phyloP scores from a whole-genome alignment of 2,329 filamentous ascomycete genomes.

The Dryadomyces quercus-mongolicae region DNA sequence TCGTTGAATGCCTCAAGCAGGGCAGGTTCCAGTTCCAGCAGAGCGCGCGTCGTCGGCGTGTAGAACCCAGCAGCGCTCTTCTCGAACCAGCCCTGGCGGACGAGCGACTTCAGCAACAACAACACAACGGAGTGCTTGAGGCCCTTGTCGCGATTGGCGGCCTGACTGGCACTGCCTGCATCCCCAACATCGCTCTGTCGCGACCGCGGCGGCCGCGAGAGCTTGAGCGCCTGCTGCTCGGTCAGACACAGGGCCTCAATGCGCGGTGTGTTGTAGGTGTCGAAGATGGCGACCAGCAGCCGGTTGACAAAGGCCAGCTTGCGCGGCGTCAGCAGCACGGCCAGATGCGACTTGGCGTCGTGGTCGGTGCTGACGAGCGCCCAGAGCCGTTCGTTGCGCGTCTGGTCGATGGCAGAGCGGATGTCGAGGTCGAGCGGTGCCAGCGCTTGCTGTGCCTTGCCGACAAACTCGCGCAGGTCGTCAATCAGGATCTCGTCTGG shows the following conservation, averaged over 20 bases:
- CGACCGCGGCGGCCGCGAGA: constrained; percentile 40
- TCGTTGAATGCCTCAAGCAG: constrained; percentile 87
- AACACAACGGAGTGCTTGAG: constrained; percentile 73
- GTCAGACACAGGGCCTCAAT: constrained; percentile 76
- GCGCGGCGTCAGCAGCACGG: constrained; percentile 67
- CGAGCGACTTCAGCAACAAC: constrained; percentile 52
- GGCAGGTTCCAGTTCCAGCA: constrained; percentile 80
- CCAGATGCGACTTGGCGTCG: constrained; percentile 75
- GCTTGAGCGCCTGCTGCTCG: constrained; percentile 63
- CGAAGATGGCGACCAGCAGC: constrained; percentile 83
- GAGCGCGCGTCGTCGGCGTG: constrained; percentile 58
- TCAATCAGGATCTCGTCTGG: constrained; percentile 54
- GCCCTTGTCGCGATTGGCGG: constrained; percentile 30
- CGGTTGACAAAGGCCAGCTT: constrained; percentile 86
- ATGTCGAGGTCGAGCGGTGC: constrained; percentile 83
- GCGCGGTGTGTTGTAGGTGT: constrained; percentile 67
- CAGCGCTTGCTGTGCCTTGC: constrained; percentile 57
- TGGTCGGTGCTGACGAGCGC: constrained; percentile 81
- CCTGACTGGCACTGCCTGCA: constrained; percentile 1
- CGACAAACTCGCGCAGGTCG: constrained; percentile 57
- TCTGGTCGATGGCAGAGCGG: constrained; percentile 59
- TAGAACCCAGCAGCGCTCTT: constrained; percentile 62
- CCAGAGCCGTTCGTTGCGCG: constrained; percentile 47
- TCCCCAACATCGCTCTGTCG: not conserved
- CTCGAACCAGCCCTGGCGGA: constrained; percentile 77